Base-by-base conservation (phyloP, 2,329 filamentous ascomycete species). In the Hymenoscyphus fructigenus region DNA sequence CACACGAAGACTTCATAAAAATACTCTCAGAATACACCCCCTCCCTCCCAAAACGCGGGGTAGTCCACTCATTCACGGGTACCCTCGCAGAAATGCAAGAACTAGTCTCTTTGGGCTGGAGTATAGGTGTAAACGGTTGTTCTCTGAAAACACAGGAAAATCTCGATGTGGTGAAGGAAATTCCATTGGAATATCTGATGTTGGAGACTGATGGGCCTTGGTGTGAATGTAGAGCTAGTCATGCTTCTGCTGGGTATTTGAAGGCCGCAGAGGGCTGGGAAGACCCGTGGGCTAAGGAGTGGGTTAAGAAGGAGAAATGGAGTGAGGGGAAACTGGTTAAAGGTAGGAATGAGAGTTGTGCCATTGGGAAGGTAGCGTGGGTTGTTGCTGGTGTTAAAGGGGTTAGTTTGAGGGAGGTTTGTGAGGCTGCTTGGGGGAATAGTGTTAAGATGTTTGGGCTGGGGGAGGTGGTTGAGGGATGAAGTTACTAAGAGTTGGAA, bases 141-240 rank as follows among this genome's bases (percentile, higher is more conserved):
- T 96, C 91, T 73, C 86, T 99, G 82, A 99, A 98, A 83, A 98
- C 92, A 5, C 88, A 85, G 12, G 92, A 97, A 75, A 99, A 98
- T 72, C 86, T 96, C 50, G 88, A 85, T 15, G 93, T 97, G 2
- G 92, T 97, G 12, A 87, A 84, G 68, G 85, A 89, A 66, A 87
- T 98, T 47, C 90, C 88, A 12, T 80, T 99, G 12, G 88, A 93
- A 63, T 81, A 89, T 57, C 78, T 99, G 62, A 96, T 98, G 84
- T 87, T 99, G 58, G 95, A 99, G 82, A 99, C 95, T 0, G 95
- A 99, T 76, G 95, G 95, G 2, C 95, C 95, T 2, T 99, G 95
- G 91, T 99, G 95, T 75, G 95, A 99, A 77, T 94, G 99, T 65
- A 84, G 95, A 28, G 89, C 93, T 0, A 92, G 87, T 34, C 94